A percentile compares a stretch with the other conserved stretches of the same genome.
These are phyloP conservation scores for Grammothele lineata DNA, from an alignment of 768 basidiomycete genomes.

Conservation along the genomic window DNA sequence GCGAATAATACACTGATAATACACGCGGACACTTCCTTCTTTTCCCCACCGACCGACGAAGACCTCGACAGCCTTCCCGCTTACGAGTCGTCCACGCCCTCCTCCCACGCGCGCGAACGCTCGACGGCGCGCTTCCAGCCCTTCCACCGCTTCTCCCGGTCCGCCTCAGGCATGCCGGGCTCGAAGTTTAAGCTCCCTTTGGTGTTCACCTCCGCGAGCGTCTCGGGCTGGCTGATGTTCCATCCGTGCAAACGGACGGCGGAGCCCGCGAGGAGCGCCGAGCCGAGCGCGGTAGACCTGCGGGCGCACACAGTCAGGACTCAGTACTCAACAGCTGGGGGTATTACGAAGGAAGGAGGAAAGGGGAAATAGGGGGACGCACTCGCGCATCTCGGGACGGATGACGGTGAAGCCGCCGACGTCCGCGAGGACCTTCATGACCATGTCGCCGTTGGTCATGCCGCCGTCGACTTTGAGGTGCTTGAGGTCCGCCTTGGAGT, in stretches of 20 bases:
- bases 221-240: slow-evolving; percentile 82
- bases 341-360: neutral
- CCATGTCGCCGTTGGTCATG: slow-evolving; percentile 91
- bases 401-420: slow-evolving; percentile 90
- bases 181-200: slow-evolving; percentile 70
- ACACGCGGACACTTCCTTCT: too few species aligned
- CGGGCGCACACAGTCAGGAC: neutral
- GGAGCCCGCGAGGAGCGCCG: slow-evolving; percentile 88
- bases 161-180: slow-evolving; percentile 47
- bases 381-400: slow-evolving; percentile 97
- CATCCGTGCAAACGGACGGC: slow-evolving; percentile 89
- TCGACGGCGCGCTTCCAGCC: slow-evolving; percentile 91
- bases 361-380: slow-evolving; percentile 27
- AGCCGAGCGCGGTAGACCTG: slow-evolving; percentile 93
- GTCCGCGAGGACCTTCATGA: slow-evolving; percentile 84
- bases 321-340: neutral
- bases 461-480: slow-evolving; percentile 97
- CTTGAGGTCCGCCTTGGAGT: slow-evolving; percentile 75
- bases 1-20: too few species aligned
- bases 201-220: slow-evolving; percentile 82
- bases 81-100: slow-evolving; percentile 19
- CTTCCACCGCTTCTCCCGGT: slow-evolving; percentile 62
- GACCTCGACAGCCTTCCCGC: neutral
- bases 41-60: too few species aligned
- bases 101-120: slow-evolving; percentile 79